These are phyloP conservation scores for Talaromyces adpressus DNA, from an alignment of 495 filamentous ascomycete genomes.

Conservation along the genomic window DNA sequence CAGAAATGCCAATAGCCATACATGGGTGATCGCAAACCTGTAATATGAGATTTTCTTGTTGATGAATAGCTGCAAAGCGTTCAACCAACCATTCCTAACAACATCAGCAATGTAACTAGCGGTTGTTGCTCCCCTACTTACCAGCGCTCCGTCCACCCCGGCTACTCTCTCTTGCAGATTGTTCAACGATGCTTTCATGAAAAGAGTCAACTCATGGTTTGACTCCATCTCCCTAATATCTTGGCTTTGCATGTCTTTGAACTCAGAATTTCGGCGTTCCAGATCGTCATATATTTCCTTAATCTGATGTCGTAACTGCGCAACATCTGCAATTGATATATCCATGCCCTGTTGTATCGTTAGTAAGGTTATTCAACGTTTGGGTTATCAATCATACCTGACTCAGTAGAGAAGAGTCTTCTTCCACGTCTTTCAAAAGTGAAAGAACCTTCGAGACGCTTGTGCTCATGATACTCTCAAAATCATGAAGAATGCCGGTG, in stretches of 20 bases:
- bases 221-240: constrained; percentile 20
- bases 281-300: constrained; percentile 27
- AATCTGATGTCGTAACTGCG: constrained; percentile 23
- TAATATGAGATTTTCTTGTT: constrained; percentile 24
- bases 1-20: not conserved
- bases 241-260: constrained; percentile 9
- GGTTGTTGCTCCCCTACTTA: constrained; percentile 11
- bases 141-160: constrained; percentile 13
- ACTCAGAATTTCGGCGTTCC: constrained; percentile 18
- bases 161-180: constrained; percentile 25
- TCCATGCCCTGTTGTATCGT: constrained; percentile 22
- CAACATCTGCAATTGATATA: constrained; percentile 22
- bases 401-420: constrained; percentile 20
- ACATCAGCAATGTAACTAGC: constrained; percentile 7
- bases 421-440: constrained; percentile 18
- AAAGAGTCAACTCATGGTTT: constrained; percentile 24
- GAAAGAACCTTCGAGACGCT: constrained; percentile 17
- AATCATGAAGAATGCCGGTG: constrained; percentile 17
- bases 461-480: constrained; percentile 22
- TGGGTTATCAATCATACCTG: constrained; percentile 18
- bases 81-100: constrained; percentile 26
- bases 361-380: too few species aligned
- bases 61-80: constrained; percentile 21
- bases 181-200: constrained; percentile 20
- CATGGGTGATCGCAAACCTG: constrained; percentile 20